Evolutionary conservation across 1,284 basidiomycete genomes (phyloP).

Genomic region (Puccinia novopanici): DNA sequence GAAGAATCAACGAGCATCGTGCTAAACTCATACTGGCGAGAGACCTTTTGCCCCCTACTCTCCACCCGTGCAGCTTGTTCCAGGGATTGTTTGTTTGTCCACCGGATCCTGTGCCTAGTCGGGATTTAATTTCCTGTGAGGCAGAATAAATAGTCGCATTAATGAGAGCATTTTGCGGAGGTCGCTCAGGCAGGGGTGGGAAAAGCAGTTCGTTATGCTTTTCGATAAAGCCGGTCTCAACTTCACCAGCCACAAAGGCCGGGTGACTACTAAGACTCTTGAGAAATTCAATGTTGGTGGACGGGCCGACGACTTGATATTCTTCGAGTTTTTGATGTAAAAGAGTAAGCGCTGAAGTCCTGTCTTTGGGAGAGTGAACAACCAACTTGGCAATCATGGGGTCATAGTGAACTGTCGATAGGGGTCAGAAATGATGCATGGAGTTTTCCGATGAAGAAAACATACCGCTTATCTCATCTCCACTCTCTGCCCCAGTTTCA

Average conservation of each 20-base stretch:
- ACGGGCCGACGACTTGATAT: slow-evolving; percentile 85
- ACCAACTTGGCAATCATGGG: slow-evolving; percentile 94
- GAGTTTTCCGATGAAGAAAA: background rate
- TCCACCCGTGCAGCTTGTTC: slow-evolving; percentile 47
- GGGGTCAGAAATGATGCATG: background rate
- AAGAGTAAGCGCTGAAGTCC: slow-evolving; percentile 79
- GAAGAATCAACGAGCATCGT: slow-evolving; percentile 12
- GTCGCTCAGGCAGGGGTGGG: slow-evolving; percentile 12
- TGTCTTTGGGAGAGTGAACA: slow-evolving; percentile 75
- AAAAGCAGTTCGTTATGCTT: slow-evolving; percentile 60
- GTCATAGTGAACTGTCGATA: slow-evolving; percentile 70
- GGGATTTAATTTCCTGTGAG: slow-evolving; percentile 71
- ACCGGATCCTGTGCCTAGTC: slow-evolving; percentile 71
- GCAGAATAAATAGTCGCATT: slow-evolving; percentile 22
- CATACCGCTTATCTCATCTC: slow-evolving; percentile 78
- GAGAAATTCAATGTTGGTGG: slow-evolving; percentile 88
- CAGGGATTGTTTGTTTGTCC: slow-evolving; percentile 64
- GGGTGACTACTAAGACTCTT: slow-evolving; percentile 73
- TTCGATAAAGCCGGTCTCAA: slow-evolving; percentile 90
- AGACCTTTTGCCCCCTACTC: slow-evolving; percentile 24
- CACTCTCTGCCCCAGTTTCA: slow-evolving; percentile 85
- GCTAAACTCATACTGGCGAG: slow-evolving; percentile 38
- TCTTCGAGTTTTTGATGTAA: slow-evolving; percentile 78
- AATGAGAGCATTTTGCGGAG: slow-evolving; percentile 25
- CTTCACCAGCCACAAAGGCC: slow-evolving; percentile 75